Base-by-base conservation (phyloP, 371 early-diverging fungal species). In the Zancudomyces culisetae region DNA sequence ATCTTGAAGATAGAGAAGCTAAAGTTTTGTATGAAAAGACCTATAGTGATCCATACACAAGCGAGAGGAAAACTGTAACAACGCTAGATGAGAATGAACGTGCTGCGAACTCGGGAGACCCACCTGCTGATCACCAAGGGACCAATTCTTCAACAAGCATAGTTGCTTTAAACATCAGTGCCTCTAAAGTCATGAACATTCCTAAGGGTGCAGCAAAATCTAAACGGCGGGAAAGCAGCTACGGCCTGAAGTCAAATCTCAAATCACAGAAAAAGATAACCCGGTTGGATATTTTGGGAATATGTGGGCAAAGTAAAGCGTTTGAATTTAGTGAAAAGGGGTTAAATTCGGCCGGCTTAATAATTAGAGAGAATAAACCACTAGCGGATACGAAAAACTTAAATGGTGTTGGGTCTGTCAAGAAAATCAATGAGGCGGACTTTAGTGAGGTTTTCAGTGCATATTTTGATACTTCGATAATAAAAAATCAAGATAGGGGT, bases 361-460 rank as follows among this genome's bases (percentile, higher is more conserved):
- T 64, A 15, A 60, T 60, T n/a, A 59, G 60, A 0, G 48, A 45
- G 20, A 23, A 53, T 10, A 24, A 19, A 39, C 55, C 62, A 19
- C 46, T 65, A 42, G 51, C 55, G 50, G 56, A 61, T 39, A 55
- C 56, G 0, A 60, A 67, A 28, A 53, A 57, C 51, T n/a, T 41
- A 18, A 6, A 6, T 51, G 57, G 13, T 49, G 55, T 12, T 62
- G 61, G 0, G 22, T 66, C 21, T 61, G 65, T 53, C 12, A 20
- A 18, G 49, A 70, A 70, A 53, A 62, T 70, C 8, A 68, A 62
- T 30, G 71, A 70, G 42, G 72, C 71, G 3, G 64, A 71, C 0
- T 70, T 63, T 35, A 61, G 67, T 1, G 71, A 70, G 48, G 71
- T 71, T 3, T 70, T 71, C 52, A 53, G 54, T 0, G 63, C 63